A percentile compares a stretch with the other conserved stretches of the same genome.
Evolutionary conservation across 176 grass and related monocot species (phyloP).

Genomic region (sorghum (Sorghum bicolor)): Sorghum_bicolor_NCBIv3 NC_012879.2:55095501-55096000

Average conservation of each 20-base stretch:
- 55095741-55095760: background rate
- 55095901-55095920: constrained; percentile 38
- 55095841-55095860: background rate
- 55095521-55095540: too few species aligned
- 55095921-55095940: constrained; percentile 99
- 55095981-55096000: constrained; percentile 44
- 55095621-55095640: background rate
- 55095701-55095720: background rate
- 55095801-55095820: constrained; percentile 17
- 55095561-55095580: too few species aligned
- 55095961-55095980: constrained; percentile 32
- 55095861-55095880: background rate
- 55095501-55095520: too few species aligned
- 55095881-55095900: background rate
- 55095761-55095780: constrained; percentile 77
- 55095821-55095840: background rate
- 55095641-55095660: background rate
- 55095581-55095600: too few species aligned
- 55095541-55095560: too few species aligned
- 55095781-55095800: constrained; percentile 81
- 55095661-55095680: background rate
- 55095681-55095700: background rate
- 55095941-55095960: constrained; percentile 41
- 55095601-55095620: background rate
- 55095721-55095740: background rate